Base-by-base conservation (phyloP, 2,329 filamentous ascomycete genomes). In the Coleophoma crateriformis region DNA sequence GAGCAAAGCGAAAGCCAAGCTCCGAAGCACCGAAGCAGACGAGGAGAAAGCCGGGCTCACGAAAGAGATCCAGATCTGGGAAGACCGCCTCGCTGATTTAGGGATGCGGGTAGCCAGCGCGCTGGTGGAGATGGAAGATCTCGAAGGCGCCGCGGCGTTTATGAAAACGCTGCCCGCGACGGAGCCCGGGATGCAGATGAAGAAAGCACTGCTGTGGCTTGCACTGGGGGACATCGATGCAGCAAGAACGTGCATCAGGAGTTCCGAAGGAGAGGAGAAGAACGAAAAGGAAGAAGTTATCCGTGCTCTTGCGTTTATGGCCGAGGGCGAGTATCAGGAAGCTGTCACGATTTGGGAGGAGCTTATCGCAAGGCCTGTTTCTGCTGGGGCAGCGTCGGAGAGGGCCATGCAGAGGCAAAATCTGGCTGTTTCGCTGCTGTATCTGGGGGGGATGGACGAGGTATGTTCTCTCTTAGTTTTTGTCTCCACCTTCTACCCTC, bases 41-140 rank as follows among this genome's bases (percentile, higher is more conserved):
- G 12, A 64, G 67, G 47, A 45, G 48, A 14, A 22, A 33, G 7
- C 27, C 7, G 12, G 12, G 27, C 14, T 56, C 1, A 49, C 58
- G 20, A 32, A 33, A 1, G 79, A 81, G 19, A 71, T 75, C 14
- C 72, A 76, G 55, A 58, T 86, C 6, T 97, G 92, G 92, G 82
- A 80, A 56, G 69, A 70, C 1, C 72, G 92, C 22, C 74, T 97
- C 1, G 71, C 76, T 1, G 90, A 96, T 54, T 73, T 96, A 2
- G 91, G 90, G 0, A 73, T 87, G 41, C 71, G 77, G 49, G 80
- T 87, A 1, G 80, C 80, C 0, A 77, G 79, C 13, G 84, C 85
- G 0, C 69, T 94, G 27, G 76, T 92, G 6, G 88, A 94, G 66
- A 95, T 96, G 84, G 89, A 90, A 8, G 92, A 99, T 63, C 65